These are phyloP conservation scores for Trichocomaceae sp. DNA, from an alignment of 2,329 filamentous ascomycete species.

Conservation along the genomic window DNA sequence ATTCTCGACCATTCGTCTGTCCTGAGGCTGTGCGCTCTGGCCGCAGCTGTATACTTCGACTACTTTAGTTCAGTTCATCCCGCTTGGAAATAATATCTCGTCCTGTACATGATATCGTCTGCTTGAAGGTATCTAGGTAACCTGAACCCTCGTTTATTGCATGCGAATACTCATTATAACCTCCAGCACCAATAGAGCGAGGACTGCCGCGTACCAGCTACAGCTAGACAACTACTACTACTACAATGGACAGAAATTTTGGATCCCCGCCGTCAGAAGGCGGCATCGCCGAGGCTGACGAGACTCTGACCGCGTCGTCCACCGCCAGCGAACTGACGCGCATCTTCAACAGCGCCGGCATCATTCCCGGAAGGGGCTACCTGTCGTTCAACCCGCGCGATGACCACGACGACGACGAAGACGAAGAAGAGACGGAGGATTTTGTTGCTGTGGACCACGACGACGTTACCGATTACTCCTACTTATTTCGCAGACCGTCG, in stretches of 20 bases:
- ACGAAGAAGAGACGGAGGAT: constrained; percentile 29
- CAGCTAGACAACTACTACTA: no score
- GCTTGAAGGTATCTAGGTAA: no score
- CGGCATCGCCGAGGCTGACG: constrained; percentile 8
- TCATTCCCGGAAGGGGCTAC: constrained; percentile 10
- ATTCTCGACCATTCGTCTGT: no score
- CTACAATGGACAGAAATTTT: constrained; percentile 10
- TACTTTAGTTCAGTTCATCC: no score
- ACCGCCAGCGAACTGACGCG: constrained; percentile 13
- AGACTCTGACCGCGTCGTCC: constrained; percentile 6
- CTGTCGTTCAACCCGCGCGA: constrained; percentile 17
- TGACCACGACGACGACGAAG: constrained; percentile 22
- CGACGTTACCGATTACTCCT: constrained; percentile 34
- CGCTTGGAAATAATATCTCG: no score
- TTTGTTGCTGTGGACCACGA: constrained; percentile 39
- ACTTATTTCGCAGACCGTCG: constrained; percentile 37
- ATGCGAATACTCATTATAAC: no score
- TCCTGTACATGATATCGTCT: no score
- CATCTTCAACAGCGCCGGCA: constrained; percentile 13
- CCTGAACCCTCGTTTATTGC: no score
- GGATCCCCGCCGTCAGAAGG: constrained; percentile 9
- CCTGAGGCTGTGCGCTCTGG: no score
- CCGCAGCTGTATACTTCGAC: no score
- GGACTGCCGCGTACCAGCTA: not conserved
- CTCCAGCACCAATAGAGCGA: not conserved